A percentile compares a stretch with the other conserved stretches of the same genome.
Conservation (phyloP, 140 eudicot genomes). For the Stevia rebaudiana region DNA sequence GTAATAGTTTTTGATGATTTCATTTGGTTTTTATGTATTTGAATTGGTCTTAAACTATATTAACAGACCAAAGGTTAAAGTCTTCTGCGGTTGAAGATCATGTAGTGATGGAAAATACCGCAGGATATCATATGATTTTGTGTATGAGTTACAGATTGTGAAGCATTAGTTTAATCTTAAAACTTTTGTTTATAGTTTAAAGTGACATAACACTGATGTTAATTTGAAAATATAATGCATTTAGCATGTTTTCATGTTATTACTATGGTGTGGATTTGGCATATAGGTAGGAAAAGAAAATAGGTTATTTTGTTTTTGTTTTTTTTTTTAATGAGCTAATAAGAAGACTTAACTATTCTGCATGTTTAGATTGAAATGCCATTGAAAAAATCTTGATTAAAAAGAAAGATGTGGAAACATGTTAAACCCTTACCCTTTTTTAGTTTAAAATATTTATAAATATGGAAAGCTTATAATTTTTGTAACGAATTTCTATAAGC, state of each 20-base stretch:
- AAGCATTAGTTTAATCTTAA: neutral
- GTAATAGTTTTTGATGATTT: neutral
- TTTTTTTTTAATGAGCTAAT: no score
- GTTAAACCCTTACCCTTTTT: no score
- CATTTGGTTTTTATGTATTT: conserved; percentile 1
- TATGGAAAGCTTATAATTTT: no score
- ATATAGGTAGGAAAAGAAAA: no score
- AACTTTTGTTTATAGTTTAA: neutral
- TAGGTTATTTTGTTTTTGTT: no score
- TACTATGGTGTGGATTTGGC: neutral
- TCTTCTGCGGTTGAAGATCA: neutral
- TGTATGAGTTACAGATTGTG: conserved; percentile 2
- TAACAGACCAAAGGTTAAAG: neutral
- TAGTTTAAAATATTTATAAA: no score
- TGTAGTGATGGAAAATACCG: conserved; percentile 6
- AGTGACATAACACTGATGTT: neutral
- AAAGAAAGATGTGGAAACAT: no score
- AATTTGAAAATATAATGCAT: neutral
- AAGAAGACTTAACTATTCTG: no score
- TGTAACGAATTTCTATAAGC: no score
- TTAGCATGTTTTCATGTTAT: neutral
- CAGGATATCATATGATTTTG: conserved; percentile 9
- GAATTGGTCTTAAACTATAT: neutral
- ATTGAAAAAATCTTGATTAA: no score
- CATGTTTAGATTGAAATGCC: no score